A percentile compares a stretch with the other conserved stretches of the same genome.
These are phyloP conservation scores for Globisporangium rhizosaccharum DNA, from an alignment of 352 stramenopile genomes.

Conservation along the genomic window DNA sequence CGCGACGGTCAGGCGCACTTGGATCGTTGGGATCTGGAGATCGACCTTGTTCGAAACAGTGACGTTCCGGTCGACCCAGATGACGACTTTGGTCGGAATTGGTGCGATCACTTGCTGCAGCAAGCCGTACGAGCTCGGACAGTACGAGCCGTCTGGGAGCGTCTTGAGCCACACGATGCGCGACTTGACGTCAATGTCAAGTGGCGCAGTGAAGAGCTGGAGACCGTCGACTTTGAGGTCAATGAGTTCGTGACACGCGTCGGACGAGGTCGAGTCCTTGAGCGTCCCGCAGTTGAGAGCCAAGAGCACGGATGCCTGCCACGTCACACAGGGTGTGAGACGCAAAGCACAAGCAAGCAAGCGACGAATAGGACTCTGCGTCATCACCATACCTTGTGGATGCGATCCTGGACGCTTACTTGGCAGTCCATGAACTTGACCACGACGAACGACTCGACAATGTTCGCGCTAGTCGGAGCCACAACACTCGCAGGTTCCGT, in stretches of 20 bases:
- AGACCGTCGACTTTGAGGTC: constrained; percentile 57
- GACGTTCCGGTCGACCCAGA: constrained; percentile 47
- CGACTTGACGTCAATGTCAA: constrained; percentile 72
- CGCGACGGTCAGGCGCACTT: constrained; percentile 37
- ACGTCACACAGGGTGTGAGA: not conserved
- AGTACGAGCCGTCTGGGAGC: constrained; percentile 51
- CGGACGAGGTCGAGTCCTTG: constrained; percentile 44
- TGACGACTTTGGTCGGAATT: constrained; percentile 45
- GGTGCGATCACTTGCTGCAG: constrained; percentile 62
- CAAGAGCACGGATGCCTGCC: constrained; percentile 52
- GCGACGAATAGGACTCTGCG: no score
- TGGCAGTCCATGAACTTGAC: constrained; percentile 79
- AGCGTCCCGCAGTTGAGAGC: constrained; percentile 56
- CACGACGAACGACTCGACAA: constrained; percentile 57
- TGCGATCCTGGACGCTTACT: constrained; percentile 62
- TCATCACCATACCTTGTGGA: constrained; percentile 37
- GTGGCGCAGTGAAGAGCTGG: constrained; percentile 56
- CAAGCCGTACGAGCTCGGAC: constrained; percentile 48
- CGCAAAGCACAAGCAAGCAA: not conserved
- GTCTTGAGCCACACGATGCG: constrained; percentile 61
- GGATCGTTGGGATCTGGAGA: constrained; percentile 51
- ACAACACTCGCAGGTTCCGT: not conserved
- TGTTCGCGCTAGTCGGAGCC: constrained; percentile 1
- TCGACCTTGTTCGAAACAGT: constrained; percentile 36
- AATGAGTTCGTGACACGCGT: constrained; percentile 45